Percentiles rank a stretch among this genome's conserved stretches.
Conservation (phyloP, 1,284 basidiomycete species). For the Tetrapyrgos nigripes region DNA sequence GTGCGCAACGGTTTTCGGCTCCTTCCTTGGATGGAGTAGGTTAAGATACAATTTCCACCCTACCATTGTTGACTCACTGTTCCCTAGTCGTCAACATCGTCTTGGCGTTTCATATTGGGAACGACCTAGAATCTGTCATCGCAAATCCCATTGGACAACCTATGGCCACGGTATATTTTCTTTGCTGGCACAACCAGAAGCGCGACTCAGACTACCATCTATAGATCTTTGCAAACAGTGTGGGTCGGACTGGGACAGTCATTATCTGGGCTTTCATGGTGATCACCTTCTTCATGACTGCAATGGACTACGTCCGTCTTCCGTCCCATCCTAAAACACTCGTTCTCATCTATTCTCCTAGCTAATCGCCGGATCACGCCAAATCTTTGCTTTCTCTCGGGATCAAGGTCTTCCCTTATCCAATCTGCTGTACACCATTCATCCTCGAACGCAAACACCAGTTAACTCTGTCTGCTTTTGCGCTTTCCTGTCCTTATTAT, state of each 20-base stretch:
- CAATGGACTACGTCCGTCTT: background rate
- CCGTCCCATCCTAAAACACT: background rate
- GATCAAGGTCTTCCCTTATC: constrained; percentile 54
- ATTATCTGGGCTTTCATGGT: constrained; percentile 32
- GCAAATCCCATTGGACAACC: constrained; percentile 48
- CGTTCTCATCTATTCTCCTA: background rate
- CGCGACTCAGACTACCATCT: background rate
- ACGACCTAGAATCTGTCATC: constrained; percentile 43
- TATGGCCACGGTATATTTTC: constrained; percentile 30
- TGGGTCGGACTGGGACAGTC: constrained; percentile 29
- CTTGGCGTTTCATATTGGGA: constrained; percentile 38
- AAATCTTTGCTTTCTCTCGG: constrained; percentile 36
- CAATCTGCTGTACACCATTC: constrained; percentile 39
- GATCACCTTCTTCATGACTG: no score
- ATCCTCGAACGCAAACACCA: constrained; percentile 31
- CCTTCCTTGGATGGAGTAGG: constrained; percentile 39
- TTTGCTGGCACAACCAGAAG: background rate
- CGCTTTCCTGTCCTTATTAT: constrained; percentile 24
- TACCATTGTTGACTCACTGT: constrained; percentile 36
- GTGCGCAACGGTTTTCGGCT: constrained; percentile 10
- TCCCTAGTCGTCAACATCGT: constrained; percentile 27
- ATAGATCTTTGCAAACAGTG: constrained; percentile 34
- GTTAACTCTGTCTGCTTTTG: constrained; percentile 36
- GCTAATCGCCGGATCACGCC: constrained; percentile 9
- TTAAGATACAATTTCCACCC: constrained; percentile 42